phyloP scores from a whole-genome alignment of 371 early-diverging fungal species.

The Batrachochytrium dendrobatidis region DNA sequence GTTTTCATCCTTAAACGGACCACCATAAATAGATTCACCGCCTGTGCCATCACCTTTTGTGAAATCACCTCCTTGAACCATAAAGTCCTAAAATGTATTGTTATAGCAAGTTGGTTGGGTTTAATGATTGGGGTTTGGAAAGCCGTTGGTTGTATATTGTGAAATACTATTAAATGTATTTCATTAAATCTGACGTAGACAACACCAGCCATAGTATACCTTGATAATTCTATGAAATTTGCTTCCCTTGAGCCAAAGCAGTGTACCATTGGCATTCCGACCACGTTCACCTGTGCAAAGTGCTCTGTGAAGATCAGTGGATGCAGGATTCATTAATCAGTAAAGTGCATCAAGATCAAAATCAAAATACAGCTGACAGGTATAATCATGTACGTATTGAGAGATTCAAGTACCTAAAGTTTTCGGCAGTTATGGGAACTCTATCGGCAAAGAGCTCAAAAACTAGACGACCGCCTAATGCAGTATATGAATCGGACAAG shows the following conservation, averaged over 20 bases:
- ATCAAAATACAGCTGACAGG: not conserved
- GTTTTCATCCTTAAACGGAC: slow-evolving; percentile 32
- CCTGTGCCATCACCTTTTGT: slow-evolving; percentile 54
- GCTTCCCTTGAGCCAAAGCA: slow-evolving; percentile 78
- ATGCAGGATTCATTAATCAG: not conserved
- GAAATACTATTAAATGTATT: too few species aligned
- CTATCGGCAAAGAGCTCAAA: slow-evolving; percentile 61
- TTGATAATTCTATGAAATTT: slow-evolving; percentile 88
- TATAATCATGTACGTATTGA: too few species aligned
- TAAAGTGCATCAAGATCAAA: not conserved
- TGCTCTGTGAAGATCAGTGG: slow-evolving; percentile 31
- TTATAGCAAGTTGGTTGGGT: too few species aligned
- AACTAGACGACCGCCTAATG: slow-evolving; percentile 22
- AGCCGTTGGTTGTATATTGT: too few species aligned
- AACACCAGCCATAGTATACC: too few species aligned
- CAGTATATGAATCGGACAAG: not conserved
- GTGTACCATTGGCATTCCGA: slow-evolving; percentile 43
- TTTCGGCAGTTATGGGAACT: slow-evolving; percentile 94
- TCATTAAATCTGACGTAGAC: too few species aligned
- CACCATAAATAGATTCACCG: slow-evolving; percentile 54
- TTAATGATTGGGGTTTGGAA: too few species aligned
- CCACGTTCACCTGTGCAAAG: slow-evolving; percentile 82
- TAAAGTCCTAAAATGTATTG: too few species aligned
- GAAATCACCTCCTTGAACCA: slow-evolving; percentile 38
- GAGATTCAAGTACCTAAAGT: slow-evolving; percentile 69